Evolutionary conservation across 805 yeast genomes (phyloP).

Genomic region (Wickerhamomyces strasburgensis): DNA sequence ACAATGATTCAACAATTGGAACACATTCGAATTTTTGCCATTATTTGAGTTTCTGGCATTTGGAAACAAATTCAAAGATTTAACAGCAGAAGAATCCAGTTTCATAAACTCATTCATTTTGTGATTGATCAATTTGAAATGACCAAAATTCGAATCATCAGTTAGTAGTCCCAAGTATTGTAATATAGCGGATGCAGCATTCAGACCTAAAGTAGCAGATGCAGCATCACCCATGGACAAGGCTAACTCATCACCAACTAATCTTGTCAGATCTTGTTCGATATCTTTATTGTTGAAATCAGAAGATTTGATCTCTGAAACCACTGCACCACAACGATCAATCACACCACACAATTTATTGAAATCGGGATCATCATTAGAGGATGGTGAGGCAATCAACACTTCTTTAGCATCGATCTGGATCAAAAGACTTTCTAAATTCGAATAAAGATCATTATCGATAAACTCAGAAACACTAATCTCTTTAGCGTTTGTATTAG

Average conservation of each 20-base stretch:
- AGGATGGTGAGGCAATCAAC: constrained; percentile 43
- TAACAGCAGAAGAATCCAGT: constrained; percentile 84
- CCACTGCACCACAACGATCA: constrained; percentile 72
- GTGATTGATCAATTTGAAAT: constrained; percentile 57
- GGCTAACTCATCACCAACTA: constrained; percentile 53
- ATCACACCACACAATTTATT: constrained; percentile 65
- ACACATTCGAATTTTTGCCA: constrained; percentile 53
- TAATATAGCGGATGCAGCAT: constrained; percentile 64
- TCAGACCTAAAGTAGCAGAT: constrained; percentile 46
- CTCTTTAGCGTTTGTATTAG: constrained; percentile 63
- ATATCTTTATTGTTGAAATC: constrained; percentile 63
- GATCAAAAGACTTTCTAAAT: constrained; percentile 77
- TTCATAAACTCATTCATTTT: constrained; percentile 80
- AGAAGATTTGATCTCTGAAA: constrained; percentile 52
- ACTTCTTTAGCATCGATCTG: constrained; percentile 90
- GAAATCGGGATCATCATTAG: constrained; percentile 44
- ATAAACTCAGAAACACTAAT: constrained; percentile 74
- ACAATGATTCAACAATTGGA: constrained; percentile 82
- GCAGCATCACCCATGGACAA: constrained; percentile 53
- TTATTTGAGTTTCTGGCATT: constrained; percentile 15
- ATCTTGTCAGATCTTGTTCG: constrained; percentile 71
- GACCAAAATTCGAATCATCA: constrained; percentile 50
- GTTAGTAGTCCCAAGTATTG: constrained; percentile 61
- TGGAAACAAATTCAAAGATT: constrained; percentile 85
- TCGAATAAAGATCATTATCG: constrained; percentile 85